These are phyloP conservation scores for Scytalidium lignicola DNA, from an alignment of 2,329 filamentous ascomycete species.

Conservation along the genomic window DNA sequence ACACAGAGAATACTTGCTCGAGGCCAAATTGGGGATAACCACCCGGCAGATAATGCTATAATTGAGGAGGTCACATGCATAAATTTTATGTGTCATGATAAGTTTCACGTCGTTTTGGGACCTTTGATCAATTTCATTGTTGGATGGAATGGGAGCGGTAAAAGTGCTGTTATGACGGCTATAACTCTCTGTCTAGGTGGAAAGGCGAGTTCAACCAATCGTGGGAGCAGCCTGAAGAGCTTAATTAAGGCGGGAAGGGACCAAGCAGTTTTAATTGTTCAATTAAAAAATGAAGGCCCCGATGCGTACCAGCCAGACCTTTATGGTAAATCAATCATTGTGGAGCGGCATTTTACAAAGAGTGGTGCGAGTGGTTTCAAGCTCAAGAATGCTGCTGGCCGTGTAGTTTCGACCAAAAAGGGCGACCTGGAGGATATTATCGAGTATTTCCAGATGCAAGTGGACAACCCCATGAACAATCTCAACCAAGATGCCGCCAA, in stretches of 20 bases:
- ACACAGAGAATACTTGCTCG: slow-evolving; percentile 54
- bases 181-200: slow-evolving; percentile 92
- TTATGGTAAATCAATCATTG: slow-evolving; percentile 78
- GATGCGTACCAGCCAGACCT: slow-evolving; percentile 78
- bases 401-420: slow-evolving; percentile 75
- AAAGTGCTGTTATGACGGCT: slow-evolving; percentile 91
- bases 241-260: slow-evolving; percentile 89
- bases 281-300: slow-evolving; percentile 83
- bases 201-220: slow-evolving; percentile 88
- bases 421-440: slow-evolving; percentile 86
- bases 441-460: slow-evolving; percentile 88
- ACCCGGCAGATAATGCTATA: slow-evolving; percentile 76
- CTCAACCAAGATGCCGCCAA: slow-evolving; percentile 93
- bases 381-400: slow-evolving; percentile 68
- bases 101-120: slow-evolving; percentile 77
- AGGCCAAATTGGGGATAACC: slow-evolving; percentile 56
- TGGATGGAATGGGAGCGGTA: slow-evolving; percentile 94
- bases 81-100: slow-evolving; percentile 95
- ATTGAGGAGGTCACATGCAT: slow-evolving; percentile 81
- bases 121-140: slow-evolving; percentile 98
- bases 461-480: slow-evolving; percentile 95
- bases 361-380: slow-evolving; percentile 77
- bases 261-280: slow-evolving; percentile 69
- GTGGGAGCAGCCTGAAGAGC: slow-evolving; percentile 80
- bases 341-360: slow-evolving; percentile 84